Evolutionary conservation across 306 rosid species (phyloP).

Genomic region (Acacia crassicarpa): DNA sequence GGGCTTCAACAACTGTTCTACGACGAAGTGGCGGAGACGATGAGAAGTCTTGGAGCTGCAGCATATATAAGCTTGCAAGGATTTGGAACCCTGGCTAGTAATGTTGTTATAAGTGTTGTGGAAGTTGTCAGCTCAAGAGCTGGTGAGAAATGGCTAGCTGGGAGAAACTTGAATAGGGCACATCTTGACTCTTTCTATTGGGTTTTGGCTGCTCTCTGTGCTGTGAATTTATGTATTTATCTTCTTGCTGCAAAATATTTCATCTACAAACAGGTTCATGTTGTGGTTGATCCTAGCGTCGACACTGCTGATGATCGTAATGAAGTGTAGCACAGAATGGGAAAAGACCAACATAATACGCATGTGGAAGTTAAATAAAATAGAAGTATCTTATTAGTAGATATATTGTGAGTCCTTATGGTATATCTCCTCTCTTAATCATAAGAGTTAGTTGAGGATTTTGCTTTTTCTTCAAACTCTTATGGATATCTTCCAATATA

Average conservation of each 20-base stretch:
- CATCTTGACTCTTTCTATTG: conserved; percentile 65
- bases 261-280: conserved; percentile 55
- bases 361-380: neutral
- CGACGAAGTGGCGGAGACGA: conserved; percentile 60
- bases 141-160: conserved; percentile 50
- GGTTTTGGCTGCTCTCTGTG: conserved; percentile 61
- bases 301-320: neutral
- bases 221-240: conserved; percentile 44
- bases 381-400: neutral
- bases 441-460: no score
- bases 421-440: neutral
- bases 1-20: conserved; percentile 70
- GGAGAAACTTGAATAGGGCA: conserved; percentile 55
- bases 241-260: conserved; percentile 44
- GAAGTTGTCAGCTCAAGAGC: conserved; percentile 29
- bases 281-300: conserved; percentile 4
- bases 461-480: no score
- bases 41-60: conserved; percentile 78
- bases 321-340: neutral
- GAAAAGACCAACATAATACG: neutral
- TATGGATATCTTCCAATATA: no score
- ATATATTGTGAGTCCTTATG: neutral
- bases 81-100: conserved; percentile 55
- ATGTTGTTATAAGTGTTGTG: conserved; percentile 43
- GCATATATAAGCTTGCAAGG: conserved; percentile 58